These are phyloP conservation scores for Cordyceps javanica DNA, from an alignment of 2,329 filamentous ascomycete species.

Conservation along the genomic window DNA sequence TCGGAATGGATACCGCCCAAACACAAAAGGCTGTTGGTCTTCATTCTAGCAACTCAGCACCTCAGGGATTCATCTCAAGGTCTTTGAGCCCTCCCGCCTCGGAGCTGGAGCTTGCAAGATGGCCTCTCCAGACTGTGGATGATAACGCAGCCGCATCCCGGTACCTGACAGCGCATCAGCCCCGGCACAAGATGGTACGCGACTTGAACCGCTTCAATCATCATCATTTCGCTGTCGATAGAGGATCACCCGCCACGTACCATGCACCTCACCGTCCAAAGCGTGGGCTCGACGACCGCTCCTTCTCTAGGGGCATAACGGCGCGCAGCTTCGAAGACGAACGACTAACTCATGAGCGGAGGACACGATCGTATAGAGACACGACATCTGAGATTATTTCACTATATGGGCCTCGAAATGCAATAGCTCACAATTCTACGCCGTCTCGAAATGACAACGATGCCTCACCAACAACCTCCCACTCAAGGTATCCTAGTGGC, in stretches of 20 bases:
- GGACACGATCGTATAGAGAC: constrained; percentile 44
- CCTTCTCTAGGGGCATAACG: constrained; percentile 21
- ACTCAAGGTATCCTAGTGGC: not conserved
- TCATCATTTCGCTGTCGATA: not conserved
- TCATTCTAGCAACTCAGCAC: not conserved
- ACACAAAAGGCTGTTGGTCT: not conserved
- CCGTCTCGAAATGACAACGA: not conserved
- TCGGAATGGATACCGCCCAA: not conserved
- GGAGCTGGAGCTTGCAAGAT: not conserved
- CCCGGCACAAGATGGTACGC: not conserved
- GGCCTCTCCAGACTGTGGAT: constrained; percentile 5
- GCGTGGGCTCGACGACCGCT: constrained; percentile 25
- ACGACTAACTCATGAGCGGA: constrained; percentile 34
- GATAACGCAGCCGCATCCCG: constrained; percentile 1
- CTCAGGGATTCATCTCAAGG: not conserved
- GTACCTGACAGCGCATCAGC: not conserved
- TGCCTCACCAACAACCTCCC: not conserved
- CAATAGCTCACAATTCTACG: not conserved
- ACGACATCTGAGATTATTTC: constrained; percentile 50
- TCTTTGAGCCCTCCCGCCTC: not conserved
- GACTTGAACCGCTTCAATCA: not conserved
- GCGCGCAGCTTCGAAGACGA: constrained; percentile 26
- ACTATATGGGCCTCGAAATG: constrained; percentile 39
- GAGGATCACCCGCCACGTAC: constrained; percentile 22
- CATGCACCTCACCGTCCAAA: constrained; percentile 24